Conservation (phyloP, 352 stramenopile species). For the Phytopythium boreale region DNA sequence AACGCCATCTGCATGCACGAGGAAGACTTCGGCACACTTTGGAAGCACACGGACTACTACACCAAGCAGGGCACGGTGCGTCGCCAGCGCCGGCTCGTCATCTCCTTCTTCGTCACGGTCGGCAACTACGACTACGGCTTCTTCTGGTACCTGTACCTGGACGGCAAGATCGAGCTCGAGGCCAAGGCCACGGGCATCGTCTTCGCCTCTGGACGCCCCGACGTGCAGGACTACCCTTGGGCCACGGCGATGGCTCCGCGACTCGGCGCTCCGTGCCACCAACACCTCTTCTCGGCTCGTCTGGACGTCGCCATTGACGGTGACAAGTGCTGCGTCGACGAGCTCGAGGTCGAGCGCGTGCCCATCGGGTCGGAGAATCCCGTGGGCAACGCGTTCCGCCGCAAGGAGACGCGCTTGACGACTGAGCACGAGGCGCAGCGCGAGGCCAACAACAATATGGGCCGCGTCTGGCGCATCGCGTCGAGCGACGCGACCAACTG, state of each 20-base stretch:
- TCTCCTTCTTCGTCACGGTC: conserved; percentile 81
- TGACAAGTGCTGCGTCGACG: conserved; percentile 39
- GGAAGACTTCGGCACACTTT: conserved; percentile 74
- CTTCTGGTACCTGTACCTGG: conserved; percentile 69
- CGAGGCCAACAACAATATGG: conserved; percentile 38
- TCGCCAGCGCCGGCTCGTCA: conserved; percentile 63
- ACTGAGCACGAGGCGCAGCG: conserved; percentile 46
- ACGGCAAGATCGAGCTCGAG: conserved; percentile 77
- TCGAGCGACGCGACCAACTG: conserved; percentile 51
- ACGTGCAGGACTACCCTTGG: conserved; percentile 42
- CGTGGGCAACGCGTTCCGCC: conserved; percentile 54
- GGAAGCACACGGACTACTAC: conserved; percentile 65
- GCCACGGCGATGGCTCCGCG: conserved; percentile 42
- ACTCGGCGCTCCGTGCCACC: conserved; percentile 61
- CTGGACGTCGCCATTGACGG: conserved; percentile 77
- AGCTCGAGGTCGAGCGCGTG: conserved; percentile 52
- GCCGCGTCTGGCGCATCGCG: conserved; percentile 56
- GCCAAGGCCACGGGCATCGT: conserved; percentile 78
- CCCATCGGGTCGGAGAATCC: conserved; percentile 39
- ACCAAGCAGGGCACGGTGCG: conserved; percentile 35
- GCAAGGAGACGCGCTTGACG: conserved; percentile 40
- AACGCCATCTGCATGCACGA: conserved; percentile 84
- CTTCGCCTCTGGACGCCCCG: conserved; percentile 64
- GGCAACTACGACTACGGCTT: conserved; percentile 87
- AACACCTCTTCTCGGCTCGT: conserved; percentile 75